These are phyloP conservation scores for Zopfia rhizophila DNA, from an alignment of 2,329 filamentous ascomycete genomes.

Conservation along the genomic window DNA sequence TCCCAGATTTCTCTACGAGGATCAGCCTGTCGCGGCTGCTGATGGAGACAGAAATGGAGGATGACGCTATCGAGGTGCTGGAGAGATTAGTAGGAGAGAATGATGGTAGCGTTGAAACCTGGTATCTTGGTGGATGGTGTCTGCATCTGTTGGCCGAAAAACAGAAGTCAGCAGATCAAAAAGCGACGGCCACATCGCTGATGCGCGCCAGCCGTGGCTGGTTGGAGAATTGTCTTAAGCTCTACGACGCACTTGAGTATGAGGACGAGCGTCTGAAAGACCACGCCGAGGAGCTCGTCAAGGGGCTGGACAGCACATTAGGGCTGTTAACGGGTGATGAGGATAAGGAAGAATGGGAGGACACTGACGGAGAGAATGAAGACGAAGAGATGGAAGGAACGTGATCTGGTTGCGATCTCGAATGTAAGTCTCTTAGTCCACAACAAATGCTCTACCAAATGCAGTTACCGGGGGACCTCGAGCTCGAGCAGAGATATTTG, in stretches of 20 bases:
- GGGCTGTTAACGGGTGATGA: conserved; percentile 56
- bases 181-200: conserved; percentile 64
- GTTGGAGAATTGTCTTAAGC: conserved; percentile 80
- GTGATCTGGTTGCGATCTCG: no score
- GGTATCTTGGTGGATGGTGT: conserved; percentile 97
- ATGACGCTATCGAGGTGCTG: conserved; percentile 84
- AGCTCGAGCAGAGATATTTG: no score
- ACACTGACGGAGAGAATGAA: conserved; percentile 36
- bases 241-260: conserved; percentile 84
- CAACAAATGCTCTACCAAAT: no score
- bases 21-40: conserved; percentile 86
- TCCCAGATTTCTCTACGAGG: conserved; percentile 87
- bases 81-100: conserved; percentile 88
- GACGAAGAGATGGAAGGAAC: conserved; percentile 52
- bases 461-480: no score
- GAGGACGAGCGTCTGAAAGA: conserved; percentile 82
- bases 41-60: conserved; percentile 89
- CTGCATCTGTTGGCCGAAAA: conserved; percentile 82
- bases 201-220: conserved; percentile 83
- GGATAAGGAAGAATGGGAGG: conserved; percentile 55
- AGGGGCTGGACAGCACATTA: conserved; percentile 55
- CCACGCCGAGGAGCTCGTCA: conserved; percentile 77
- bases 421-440: no score
- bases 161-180: conserved; percentile 64
- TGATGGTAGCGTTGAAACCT: conserved; percentile 92